Evolutionary conservation across 352 stramenopile genomes (phyloP), one percentile per base, ranked within the genome.

Genomic region (Plasmopara viticola): DNA sequence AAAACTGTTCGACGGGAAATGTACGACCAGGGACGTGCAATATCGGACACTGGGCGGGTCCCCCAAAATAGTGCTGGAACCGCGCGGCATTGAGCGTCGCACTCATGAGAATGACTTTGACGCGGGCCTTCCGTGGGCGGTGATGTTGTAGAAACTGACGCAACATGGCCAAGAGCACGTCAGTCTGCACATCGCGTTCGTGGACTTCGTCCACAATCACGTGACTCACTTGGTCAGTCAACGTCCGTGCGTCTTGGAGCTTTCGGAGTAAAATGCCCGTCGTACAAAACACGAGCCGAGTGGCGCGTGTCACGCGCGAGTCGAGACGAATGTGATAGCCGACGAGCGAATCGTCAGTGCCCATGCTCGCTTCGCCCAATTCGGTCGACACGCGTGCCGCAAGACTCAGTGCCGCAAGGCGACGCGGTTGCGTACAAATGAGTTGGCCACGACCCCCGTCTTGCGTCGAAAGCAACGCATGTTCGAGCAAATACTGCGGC

Each of bases 171-270:
- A 98, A 56, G 17, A 98, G 57, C 37, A 97, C 89, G 44, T 97
- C 90, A 12, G 78, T 96, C 53, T 96, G 89, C 13, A 96, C 67
- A 57, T 97, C 86, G 14, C 97, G 79, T 69, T 99, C 97, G 62
- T 98, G 95, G 28, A 98, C 94, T 66, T 99, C 96, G 65, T 99
- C 97, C 13, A 99, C 86, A 44, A 99, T 93, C 47, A 99, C 85
- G 66, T 99, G 95, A 20, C 91, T 97, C 37, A 99, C 72, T 44
- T 87, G 82, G 29, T 91, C 62, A 2, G 55, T 60, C 3, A 98
- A 66, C 5, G 78, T 87, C 5, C 58, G 68, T 10, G 91, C 80
- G 2, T 86, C 73, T 44, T 98, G 93, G 5, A 98, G 70, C 48
- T 87, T 85, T 10, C 94, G 87, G 8, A 98, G 67, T 31, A 98